Base-by-base conservation (phyloP, 192 early-diverging fungal genomes). In the Helicostylum pulchrum region DNA sequence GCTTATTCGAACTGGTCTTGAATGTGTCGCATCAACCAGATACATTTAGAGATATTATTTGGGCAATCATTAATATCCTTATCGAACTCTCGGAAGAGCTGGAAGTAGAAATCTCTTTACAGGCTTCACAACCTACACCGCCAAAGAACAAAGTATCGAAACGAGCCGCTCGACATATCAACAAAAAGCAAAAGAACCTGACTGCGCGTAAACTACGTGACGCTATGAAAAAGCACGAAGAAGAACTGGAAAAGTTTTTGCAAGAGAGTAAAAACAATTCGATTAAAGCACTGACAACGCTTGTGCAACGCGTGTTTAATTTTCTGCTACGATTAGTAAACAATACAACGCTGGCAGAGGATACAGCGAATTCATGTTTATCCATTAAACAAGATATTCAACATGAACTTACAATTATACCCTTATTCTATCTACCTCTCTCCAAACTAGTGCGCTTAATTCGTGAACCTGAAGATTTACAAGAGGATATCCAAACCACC, bases 51-150 rank as follows among this genome's bases (percentile, higher is more conserved):
- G 51, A 36, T 5, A 46, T 43, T 9, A 32, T 56, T 5, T 31
- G 53, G 52, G 26, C 23, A 11, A 62, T 62, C 9, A 62, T 34
- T n/a, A n/a, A 48, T 2, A 49, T 51, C 6, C 15, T 62, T 8
- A 8, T 62, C 23, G 61, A 62, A 36, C 19, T 62, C 11, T 15
- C 61, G n/a, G 61, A 62, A 50, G 61, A 62, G 11, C 32, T 39
- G 2, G 17, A 49, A 32, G 47, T 62, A 15, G 59, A 61, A 31
- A 46, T 47, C 0, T 39, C 36, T 10, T 39, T 39, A 39, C 36
- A 39, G 8, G 9, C 30, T 61, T n/a, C 45, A 20, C 21, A 61
- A 61, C n/a, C 59, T 7, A 43, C 43, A 14, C 59, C 43, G 31
- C 10, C 44, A 8, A 46, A 23, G 11, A 4, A 12, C 4, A 61